Evolutionary conservation across 2,329 filamentous ascomycete species (phyloP), one percentile per base, ranked within the genome.

Genomic region (Cytospora schulzeri): DNA sequence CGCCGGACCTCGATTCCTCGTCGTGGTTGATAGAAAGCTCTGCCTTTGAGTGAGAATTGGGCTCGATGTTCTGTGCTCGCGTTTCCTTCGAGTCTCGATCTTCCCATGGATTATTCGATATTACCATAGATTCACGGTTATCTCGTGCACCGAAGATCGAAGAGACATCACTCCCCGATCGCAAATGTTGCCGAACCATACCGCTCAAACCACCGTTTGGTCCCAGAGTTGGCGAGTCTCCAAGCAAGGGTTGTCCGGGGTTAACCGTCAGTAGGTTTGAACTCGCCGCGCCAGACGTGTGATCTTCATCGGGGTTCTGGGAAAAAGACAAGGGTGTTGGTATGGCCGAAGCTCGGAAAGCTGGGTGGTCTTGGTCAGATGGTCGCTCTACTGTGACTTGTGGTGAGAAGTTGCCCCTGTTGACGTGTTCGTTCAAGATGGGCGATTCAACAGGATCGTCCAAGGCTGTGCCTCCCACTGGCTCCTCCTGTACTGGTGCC

Each of bases 111-210:
- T 60, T 54, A n/a, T 55, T 53, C 11, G 55, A 26, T 31, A 26
- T 35, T 7, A 14, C 50, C 41, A 57, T 41, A 52, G 63, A 57
- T 12, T 67, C 65, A 15, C 50, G 22, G 26, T 41, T 38, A 29
- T 45, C 62, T 28, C 51, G 60, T 3, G 45, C 78, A 29, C 85
- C 86, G 69, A 92, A 92, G 29, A 95, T 82, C 0, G 92, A 96
- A 0, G 94, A 98, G 17, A 87, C 84, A 65, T 89, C 89, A 77
- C 94, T 98, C 68, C 89, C 87, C 38, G 87, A 87, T 58, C 95
- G 88, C 50, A 98, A 79, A 79, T 98, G 95, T 67, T 93, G 89
- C 35, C 90, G 87, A 54, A 97, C 88, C 80, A 97, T 85, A 2
- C 90, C 91, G 71, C 89, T 94, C 19, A 97, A 81, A 1, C 91